Evolutionary conservation across 2,329 filamentous ascomycete species (phyloP), one percentile per base, ranked within the genome.

Genomic region (Xylaria hypoxylon): DNA sequence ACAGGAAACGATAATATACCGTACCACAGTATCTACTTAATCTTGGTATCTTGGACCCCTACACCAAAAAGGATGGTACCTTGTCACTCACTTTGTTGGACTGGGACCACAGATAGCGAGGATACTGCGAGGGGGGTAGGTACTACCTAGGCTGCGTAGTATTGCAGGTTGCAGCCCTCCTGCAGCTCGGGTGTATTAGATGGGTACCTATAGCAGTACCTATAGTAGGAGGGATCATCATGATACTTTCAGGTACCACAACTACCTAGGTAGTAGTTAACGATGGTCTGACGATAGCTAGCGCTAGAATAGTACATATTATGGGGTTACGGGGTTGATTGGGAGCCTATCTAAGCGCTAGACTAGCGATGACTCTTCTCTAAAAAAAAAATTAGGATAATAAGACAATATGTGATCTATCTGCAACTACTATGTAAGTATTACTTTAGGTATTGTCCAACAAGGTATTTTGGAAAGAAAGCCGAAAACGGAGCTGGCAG

Each of bases 401-500:
- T 63, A 19, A 48, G 48, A 57, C 33, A 52, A 26, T 31, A 48
- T 51, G 59, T 22, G 47, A 19, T 53, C 58, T 44, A 22, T 33
- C 38, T 33, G 26, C 33, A 38, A 38, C 33, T 11, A 38, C n/a
- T n/a, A n/a, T n/a, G n/a, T n/a, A 13, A 11, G 4, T 10, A 11
- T 26, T 45, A 40, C 35, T 8, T 11, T 42, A 55, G 22, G 13
- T 10, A 44, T 42, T 50, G 60, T 57, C 65, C 65, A 42, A 47
- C 64, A 67, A 63, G 55, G 51, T 62, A 47, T 38, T 61, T 17
- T 55, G 15, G 19, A 55, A 52, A 70, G 56, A 66, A 64, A 71
- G 72, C 73, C 73, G 73, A 75, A 73, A 73, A 72, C 73, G 73
- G 73, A 74, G 72, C 70, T 71, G 61, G 67, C 40, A 47, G 47